Percentiles rank a stretch among this genome's conserved stretches.
Conservation (phyloP, 345 rosid species). For the Microthlaspi erraticum region DNA sequence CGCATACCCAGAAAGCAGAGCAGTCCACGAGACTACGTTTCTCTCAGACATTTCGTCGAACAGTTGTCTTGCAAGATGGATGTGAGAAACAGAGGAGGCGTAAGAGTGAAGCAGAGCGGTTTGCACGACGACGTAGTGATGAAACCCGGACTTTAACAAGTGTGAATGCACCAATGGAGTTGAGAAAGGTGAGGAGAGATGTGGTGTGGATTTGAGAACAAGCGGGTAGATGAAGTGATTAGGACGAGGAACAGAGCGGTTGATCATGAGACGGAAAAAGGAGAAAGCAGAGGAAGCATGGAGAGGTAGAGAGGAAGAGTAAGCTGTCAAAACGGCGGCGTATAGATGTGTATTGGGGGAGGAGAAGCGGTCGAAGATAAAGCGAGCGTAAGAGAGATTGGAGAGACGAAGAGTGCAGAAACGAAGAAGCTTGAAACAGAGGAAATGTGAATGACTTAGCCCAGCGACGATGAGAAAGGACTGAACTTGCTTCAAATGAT, state of each 20-base stretch:
- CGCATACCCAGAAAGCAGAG: conserved; percentile 73
- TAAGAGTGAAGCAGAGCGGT: conserved; percentile 77
- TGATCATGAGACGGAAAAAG: conserved; percentile 65
- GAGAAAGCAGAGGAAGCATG: conserved; percentile 52
- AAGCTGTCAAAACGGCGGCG: conserved; percentile 79
- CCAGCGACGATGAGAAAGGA: conserved; percentile 60
- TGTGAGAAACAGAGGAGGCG: conserved; percentile 52
- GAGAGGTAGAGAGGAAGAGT: conserved; percentile 56
- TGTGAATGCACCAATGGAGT: conserved; percentile 66
- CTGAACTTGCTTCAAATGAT: conserved; percentile 79
- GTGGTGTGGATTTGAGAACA: conserved; percentile 60
- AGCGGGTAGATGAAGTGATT: conserved; percentile 79
- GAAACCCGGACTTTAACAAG: conserved; percentile 61
- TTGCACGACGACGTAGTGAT: conserved; percentile 65
- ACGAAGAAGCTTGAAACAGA: conserved; percentile 77
- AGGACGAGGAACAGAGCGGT: conserved; percentile 56
- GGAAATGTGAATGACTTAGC: conserved; percentile 64
- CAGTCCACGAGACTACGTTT: conserved; percentile 82
- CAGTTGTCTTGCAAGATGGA: conserved; percentile 57
- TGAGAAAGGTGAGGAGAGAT: conserved; percentile 43
- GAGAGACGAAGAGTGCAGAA: conserved; percentile 65
- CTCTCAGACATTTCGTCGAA: conserved; percentile 82
- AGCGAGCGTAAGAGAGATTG: conserved; percentile 65
- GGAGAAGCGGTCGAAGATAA: conserved; percentile 57
- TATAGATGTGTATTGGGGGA: conserved; percentile 66